Evolutionary conservation across 1,139 yeast genomes (phyloP), one percentile per base, ranked within the genome.

Genomic region (Eremothecium coryli): DNA sequence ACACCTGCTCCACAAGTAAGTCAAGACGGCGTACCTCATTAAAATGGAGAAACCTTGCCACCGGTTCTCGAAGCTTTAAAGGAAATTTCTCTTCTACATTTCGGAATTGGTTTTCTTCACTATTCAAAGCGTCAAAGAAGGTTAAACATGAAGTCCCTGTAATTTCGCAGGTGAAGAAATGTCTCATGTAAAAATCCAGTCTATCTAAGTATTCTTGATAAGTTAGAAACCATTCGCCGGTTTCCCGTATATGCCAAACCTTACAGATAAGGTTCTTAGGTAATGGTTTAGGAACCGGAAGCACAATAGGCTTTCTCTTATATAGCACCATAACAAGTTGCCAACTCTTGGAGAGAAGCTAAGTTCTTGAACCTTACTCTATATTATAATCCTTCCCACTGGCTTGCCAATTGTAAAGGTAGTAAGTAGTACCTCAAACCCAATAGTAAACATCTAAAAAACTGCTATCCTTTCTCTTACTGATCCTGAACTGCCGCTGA

Each of bases 121-220:
- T 76, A 39, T 76, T 74, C 32, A 73, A 66, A 0, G 98, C 98
- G 52, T 90, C 93, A 55, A 86, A 86, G 56, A 74, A 90, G 0
- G 95, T 84, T 38, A 88, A 67, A 50, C 94, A 81, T 13, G 95
- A 81, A 50, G 86, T 85, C 17, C 98, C 98, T 0, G 96, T 85
- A 37, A 90, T 80, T 62, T 90, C 98, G 62, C 97, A 90, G 5
- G 86, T 93, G 61, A 90, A 90, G 55, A 84, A 81, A 45, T 76
- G 74, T 40, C 76, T 71, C 43, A 69, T 70, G 57, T 80, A 82
- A 56, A 77, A 81, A 55, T 81, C 86, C 63, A 80, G 60, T 36
- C 88, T 61, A 12, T 61, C 60, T 38, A 90, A 62, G 53, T 82
- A 90, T 8, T 76, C 84, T 36, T 80, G 86, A 55, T 90, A 90